Conservation (phyloP, 495 filamentous ascomycete species). For the Pyronema domesticum region DNA sequence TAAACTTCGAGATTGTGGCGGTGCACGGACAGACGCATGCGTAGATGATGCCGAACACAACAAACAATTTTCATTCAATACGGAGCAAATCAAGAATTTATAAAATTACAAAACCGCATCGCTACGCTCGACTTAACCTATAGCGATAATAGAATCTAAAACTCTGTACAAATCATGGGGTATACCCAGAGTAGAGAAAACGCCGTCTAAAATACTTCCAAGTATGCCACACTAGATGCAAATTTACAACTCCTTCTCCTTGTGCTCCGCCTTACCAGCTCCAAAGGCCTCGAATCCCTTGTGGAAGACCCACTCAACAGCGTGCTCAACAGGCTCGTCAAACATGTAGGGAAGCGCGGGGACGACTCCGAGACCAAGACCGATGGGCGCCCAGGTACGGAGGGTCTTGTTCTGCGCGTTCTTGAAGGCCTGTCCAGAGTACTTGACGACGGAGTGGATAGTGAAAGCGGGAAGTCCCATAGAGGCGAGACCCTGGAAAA, state of each 20-base stretch:
- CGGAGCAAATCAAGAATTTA: too few relatives aligned
- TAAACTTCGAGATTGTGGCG: not conserved
- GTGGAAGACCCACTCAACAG: constrained; percentile 77
- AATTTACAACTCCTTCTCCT: constrained; percentile 36
- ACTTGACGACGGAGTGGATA: constrained; percentile 78
- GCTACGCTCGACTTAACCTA: too few relatives aligned
- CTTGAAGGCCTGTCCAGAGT: constrained; percentile 68
- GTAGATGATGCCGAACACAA: too few relatives aligned
- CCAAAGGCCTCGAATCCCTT: constrained; percentile 38
- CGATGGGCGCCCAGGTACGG: constrained; percentile 76
- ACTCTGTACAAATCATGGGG: too few relatives aligned
- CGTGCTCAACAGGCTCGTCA: constrained; percentile 81
- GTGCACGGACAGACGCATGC: too few relatives aligned
- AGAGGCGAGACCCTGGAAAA: constrained; percentile 77
- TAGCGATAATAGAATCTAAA: too few relatives aligned
- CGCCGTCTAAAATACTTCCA: too few relatives aligned
- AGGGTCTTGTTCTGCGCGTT: constrained; percentile 52
- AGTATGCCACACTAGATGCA: not conserved
- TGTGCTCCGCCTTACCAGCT: constrained; percentile 26
- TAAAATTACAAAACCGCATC: too few relatives aligned
- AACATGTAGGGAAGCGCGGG: constrained; percentile 80
- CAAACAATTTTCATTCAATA: too few relatives aligned
- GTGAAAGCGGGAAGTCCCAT: constrained; percentile 95
- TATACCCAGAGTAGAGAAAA: too few relatives aligned
- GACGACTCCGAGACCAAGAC: constrained; percentile 72